Evolutionary conservation across 2,329 filamentous ascomycete genomes (phyloP).

Genomic region (Aspergillus tanneri): DNA sequence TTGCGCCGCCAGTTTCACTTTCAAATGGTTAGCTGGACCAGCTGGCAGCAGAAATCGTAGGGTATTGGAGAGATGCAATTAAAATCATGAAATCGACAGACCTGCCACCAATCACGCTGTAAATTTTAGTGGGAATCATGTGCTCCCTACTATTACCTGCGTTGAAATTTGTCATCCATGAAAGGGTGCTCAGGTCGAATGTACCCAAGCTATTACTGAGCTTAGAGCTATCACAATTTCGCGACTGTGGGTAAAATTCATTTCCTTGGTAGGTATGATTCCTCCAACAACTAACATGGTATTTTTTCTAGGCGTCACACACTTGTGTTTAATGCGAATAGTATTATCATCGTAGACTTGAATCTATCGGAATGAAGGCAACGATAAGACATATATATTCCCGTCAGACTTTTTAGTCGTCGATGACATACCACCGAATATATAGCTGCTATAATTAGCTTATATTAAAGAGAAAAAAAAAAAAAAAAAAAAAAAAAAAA

Average conservation of each 20-base stretch:
- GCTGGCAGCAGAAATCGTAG: background rate
- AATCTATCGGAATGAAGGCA: slow-evolving; percentile 12
- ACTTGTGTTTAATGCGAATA: slow-evolving; percentile 8
- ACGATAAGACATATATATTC: slow-evolving; percentile 12
- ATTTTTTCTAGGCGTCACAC: background rate
- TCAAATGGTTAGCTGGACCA: too few species aligned
- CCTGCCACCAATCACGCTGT: slow-evolving; percentile 4
- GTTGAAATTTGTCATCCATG: slow-evolving; percentile 6
- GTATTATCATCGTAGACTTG: slow-evolving; percentile 4
- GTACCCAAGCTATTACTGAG: slow-evolving; percentile 9
- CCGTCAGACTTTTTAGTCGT: slow-evolving; percentile 2
- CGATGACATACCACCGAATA: slow-evolving; percentile 9
- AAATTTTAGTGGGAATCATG: background rate
- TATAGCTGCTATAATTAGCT: too few species aligned
- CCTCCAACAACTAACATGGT: slow-evolving; percentile 10
- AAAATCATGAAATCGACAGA: background rate
- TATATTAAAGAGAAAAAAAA: too few species aligned
- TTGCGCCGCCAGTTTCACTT: slow-evolving; percentile 9
- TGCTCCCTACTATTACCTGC: background rate
- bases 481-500: background rate
- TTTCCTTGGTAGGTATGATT: slow-evolving; percentile 1
- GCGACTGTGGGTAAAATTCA: slow-evolving; percentile 3
- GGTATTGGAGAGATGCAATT: background rate
- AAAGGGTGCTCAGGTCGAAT: slow-evolving; percentile 5
- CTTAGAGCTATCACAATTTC: slow-evolving; percentile 2